Conservation (phyloP, 129 eudicot species). For the Glebionis coronaria region DNA sequence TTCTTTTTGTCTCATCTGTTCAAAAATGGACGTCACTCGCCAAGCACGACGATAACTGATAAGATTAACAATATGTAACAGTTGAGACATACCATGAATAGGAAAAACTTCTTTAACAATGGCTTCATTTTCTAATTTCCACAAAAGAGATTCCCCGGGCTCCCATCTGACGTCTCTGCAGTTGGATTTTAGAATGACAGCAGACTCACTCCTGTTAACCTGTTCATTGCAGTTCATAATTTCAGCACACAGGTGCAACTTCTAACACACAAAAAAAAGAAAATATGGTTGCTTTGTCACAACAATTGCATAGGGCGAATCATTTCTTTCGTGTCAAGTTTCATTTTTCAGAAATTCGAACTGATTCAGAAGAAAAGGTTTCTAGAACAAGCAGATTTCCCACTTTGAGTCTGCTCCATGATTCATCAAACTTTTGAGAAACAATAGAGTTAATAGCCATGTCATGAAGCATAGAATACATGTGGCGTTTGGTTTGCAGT, state of each 20-base stretch:
- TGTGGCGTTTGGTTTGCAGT: too few relatives aligned
- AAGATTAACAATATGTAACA: not conserved
- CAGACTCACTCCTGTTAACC: constrained; percentile 54
- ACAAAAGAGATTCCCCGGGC: constrained; percentile 66
- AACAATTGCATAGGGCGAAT: too few relatives aligned
- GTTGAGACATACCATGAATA: constrained; percentile 59
- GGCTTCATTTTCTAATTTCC: constrained; percentile 54
- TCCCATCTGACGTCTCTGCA: constrained; percentile 56
- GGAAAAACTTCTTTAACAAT: constrained; percentile 88
- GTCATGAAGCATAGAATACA: too few relatives aligned
- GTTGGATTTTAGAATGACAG: constrained; percentile 35
- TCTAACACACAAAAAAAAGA: too few relatives aligned
- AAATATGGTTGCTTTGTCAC: too few relatives aligned
- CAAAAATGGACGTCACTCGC: constrained; percentile 9
- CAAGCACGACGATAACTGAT: not conserved
- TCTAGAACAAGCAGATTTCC: too few relatives aligned
- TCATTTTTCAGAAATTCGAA: too few relatives aligned
- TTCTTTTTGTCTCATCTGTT: constrained; percentile 71
- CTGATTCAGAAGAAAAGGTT: too few relatives aligned
- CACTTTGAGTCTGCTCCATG: too few relatives aligned
- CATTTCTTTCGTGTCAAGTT: too few relatives aligned
- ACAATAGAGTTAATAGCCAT: too few relatives aligned
- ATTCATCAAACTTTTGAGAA: too few relatives aligned
- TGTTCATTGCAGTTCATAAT: constrained; percentile 22
- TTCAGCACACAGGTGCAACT: not conserved